phyloP scores from a whole-genome alignment of 345 rosid genomes.

The Lumnitzera littorea region DNA sequence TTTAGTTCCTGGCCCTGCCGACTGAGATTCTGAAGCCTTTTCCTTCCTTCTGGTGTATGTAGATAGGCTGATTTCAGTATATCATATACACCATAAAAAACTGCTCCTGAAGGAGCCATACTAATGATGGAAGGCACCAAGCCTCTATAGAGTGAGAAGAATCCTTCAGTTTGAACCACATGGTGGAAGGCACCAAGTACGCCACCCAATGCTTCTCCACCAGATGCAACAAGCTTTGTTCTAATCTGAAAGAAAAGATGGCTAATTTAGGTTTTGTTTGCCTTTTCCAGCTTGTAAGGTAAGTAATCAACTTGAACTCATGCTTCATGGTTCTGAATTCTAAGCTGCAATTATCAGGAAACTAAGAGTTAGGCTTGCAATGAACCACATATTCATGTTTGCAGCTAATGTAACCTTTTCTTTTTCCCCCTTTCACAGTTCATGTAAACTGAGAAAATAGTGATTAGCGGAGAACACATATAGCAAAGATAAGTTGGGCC shows the following conservation, averaged over 20 bases:
- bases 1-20: constrained; percentile 54
- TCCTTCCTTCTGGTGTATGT: constrained; percentile 70
- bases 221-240: constrained; percentile 81
- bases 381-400: too few species aligned
- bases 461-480: too few species aligned
- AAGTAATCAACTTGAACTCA: too few species aligned
- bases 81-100: constrained; percentile 87
- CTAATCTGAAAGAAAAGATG: constrained; percentile 37
- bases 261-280: not conserved
- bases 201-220: constrained; percentile 92
- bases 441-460: too few species aligned
- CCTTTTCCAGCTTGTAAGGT: too few species aligned
- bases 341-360: too few species aligned
- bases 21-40: constrained; percentile 59
- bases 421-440: too few species aligned
- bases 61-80: constrained; percentile 76
- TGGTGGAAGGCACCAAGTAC: constrained; percentile 64
- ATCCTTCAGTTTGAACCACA: constrained; percentile 76
- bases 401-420: too few species aligned
- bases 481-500: too few species aligned
- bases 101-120: constrained; percentile 94
- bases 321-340: too few species aligned
- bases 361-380: too few species aligned
- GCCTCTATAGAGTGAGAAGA: constrained; percentile 89
- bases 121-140: constrained; percentile 63